Base-by-base conservation (phyloP, 108 stramenopile species). In the Cyclotella kingstonii region DNA sequence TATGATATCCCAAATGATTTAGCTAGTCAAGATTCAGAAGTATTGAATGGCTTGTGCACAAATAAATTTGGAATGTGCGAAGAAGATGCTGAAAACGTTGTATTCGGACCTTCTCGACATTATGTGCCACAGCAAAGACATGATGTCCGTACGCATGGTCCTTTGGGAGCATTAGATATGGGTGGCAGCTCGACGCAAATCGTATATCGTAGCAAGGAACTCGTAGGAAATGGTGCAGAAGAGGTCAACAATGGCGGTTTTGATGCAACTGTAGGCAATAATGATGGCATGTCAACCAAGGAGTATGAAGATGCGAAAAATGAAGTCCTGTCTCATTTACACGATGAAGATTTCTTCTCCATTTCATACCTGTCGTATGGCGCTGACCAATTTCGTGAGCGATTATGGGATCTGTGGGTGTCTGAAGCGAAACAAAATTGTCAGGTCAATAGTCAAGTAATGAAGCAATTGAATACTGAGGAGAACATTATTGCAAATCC, bases 141-240 rank as follows among this genome's bases (percentile, higher is more conserved):
- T 19, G 55, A 64, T 29, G 68, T 76, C 14, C 39, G 44, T 12
- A 40, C 27, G 30, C 65, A 82, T 28, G 80, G 82, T 31, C 82
- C 84, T 2, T 48, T 90, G 23, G 93, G 93, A 22, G 88, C 88
- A 5, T 60, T 95, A 19, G 93, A 95, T 61, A 91, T 95, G 90
- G 93, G 93, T 46, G 93, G 93, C 12, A 77, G 76, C 26, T 83
- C 81, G 11, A 89, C 88, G 15, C 93, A 95, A 62, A 91, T 95
- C 61, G 89, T 91, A 0, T 91, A 83, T 65, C 53, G 58, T 18
- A 48, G 48, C 2, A 63, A 27, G 25, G 42, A 14, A 8, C 15
- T 23, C 42, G n/a, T n/a, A n/a, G 63, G 30, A 0, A 46, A 29
- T 4, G 27, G 52, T 28, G 51, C 26, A 4, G 53, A 31, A 26